Evolutionary conservation across 1,284 basidiomycete genomes (phyloP), one percentile per base, ranked within the genome.

Genomic region (Ceratorhiza oryzae-sativae): DNA sequence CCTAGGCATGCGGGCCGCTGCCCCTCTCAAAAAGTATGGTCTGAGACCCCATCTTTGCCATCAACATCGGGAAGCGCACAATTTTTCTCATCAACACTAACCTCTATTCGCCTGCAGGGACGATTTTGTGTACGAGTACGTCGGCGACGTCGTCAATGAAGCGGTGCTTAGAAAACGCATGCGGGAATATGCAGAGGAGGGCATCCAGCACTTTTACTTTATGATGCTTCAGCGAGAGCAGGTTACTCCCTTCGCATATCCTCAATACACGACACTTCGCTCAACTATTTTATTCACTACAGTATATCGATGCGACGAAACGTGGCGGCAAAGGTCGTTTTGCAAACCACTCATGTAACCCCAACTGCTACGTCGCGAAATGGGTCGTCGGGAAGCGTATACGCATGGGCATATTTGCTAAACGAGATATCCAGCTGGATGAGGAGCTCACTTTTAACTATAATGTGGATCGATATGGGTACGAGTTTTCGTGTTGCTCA

Each of bases 361-460:
- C 97, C 9, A 99, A 99, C 78, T 98, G 95, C 80, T 97, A 94
- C 78, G 97, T 99, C n/a, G 95, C 95, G 53, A 98, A 98, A 82
- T 99, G 97, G 97, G 95, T 95, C 18, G 88, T 99, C 13, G 97
- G 94, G 10, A 84, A 88, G 39, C 88, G 92, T 76, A 90, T 99
- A 76, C 90, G 97, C 39, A 99, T 98, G 97, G 97, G 97, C 60
- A 98, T 99, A 77, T 99, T 99, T 79, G 90, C 97, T 27, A 96
- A 92, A 78, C 86, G 97, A 72, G 80, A 87, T 74, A 92, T 99
- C 76, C 80, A 85, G 78, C 87, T 88, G 78, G 82, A 94, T 75
- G 97, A 99, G 79, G 97, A 99, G 81, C 83, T 99, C 75, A 99
- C 97, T 0, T 99, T 99, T 85, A 98, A 99, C 81, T 99, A 99